Percentiles rank a stretch among this genome's conserved stretches.
phyloP scores from a whole-genome alignment of 2,329 filamentous ascomycete genomes.

The Coleophoma crateriformis region DNA sequence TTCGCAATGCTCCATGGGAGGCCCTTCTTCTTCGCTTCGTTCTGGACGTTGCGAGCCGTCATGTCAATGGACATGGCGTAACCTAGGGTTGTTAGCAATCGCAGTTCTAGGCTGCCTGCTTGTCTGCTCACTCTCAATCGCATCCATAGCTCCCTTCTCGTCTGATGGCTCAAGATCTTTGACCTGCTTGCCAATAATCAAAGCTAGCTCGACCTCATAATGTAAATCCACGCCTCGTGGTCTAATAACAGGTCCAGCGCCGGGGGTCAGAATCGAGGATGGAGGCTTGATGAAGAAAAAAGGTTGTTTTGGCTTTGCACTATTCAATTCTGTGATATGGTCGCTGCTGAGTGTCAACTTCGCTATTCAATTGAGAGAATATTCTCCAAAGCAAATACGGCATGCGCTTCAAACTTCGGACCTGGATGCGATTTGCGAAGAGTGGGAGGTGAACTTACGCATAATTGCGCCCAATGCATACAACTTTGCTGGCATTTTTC shows the following conservation, averaged over 20 bases:
- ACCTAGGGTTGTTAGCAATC: slow-evolving; percentile 39
- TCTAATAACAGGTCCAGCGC: slow-evolving; percentile 72
- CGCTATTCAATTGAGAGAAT: too few species aligned
- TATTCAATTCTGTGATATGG: slow-evolving; percentile 90
- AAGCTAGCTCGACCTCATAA: slow-evolving; percentile 90
- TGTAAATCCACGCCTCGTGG: slow-evolving; percentile 82
- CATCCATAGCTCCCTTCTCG: slow-evolving; percentile 68
- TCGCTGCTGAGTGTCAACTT: slow-evolving; percentile 48
- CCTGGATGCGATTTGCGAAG: background rate
- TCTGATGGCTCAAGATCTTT: slow-evolving; percentile 73
- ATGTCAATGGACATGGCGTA: slow-evolving; percentile 95
- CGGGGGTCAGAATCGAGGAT: slow-evolving; percentile 76
- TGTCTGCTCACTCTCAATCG: slow-evolving; percentile 63
- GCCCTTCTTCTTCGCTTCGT: slow-evolving; percentile 95
- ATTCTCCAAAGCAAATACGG: too few species aligned
- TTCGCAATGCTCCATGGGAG: slow-evolving; percentile 96
- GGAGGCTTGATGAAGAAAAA: slow-evolving; percentile 99
- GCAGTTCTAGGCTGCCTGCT: background rate
- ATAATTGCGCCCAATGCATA: slow-evolving; percentile 96
- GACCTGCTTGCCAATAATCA: slow-evolving; percentile 79
- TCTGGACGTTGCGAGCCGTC: slow-evolving; percentile 92
- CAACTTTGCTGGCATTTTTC: slow-evolving; percentile 47
- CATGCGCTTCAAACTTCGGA: too few species aligned
- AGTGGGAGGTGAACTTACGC: slow-evolving; percentile 52
- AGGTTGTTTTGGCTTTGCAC: slow-evolving; percentile 80